Evolutionary conservation across 1,284 basidiomycete genomes (phyloP).

Genomic region (Sanghuangporus sanghuang): DNA sequence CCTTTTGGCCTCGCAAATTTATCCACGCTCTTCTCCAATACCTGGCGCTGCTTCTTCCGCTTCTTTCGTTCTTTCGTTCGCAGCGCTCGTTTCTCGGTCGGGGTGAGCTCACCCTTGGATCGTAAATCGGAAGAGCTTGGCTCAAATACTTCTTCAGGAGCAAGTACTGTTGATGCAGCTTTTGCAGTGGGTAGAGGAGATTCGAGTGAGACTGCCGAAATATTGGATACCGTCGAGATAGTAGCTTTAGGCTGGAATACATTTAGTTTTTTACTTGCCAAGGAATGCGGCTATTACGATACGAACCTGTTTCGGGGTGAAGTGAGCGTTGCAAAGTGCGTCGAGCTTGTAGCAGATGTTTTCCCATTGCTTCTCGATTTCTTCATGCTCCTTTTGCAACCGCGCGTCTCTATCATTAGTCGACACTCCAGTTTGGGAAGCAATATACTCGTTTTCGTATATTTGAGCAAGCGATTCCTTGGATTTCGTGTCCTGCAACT

Average conservation of each 20-base stretch:
- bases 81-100: conserved; percentile 74
- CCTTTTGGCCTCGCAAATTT: conserved; percentile 53
- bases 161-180: conserved; percentile 76
- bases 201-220: conserved; percentile 84
- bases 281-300: conserved; percentile 7
- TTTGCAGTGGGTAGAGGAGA: conserved; percentile 84
- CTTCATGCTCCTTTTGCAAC: conserved; percentile 84
- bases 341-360: conserved; percentile 87
- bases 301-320: conserved; percentile 88
- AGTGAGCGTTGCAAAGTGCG: conserved; percentile 92
- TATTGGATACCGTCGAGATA: conserved; percentile 84
- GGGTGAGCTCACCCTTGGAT: conserved; percentile 78
- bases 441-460: conserved; percentile 90
- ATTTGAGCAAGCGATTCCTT: conserved; percentile 90
- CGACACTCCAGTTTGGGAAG: conserved; percentile 50
- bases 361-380: conserved; percentile 82
- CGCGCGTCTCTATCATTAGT: conserved; percentile 85
- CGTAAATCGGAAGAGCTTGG: conserved; percentile 51
- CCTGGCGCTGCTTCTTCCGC: conserved; percentile 66
- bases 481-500: conserved; percentile 86
- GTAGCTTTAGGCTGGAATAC: conserved; percentile 74
- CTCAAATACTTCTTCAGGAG: conserved; percentile 89
- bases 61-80: conserved; percentile 72
- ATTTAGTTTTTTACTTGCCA: not conserved
- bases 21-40: conserved; percentile 63